Evolutionary conservation across 2,329 filamentous ascomycete species (phyloP).

Genomic region (Calonectria multiphialidica): DNA sequence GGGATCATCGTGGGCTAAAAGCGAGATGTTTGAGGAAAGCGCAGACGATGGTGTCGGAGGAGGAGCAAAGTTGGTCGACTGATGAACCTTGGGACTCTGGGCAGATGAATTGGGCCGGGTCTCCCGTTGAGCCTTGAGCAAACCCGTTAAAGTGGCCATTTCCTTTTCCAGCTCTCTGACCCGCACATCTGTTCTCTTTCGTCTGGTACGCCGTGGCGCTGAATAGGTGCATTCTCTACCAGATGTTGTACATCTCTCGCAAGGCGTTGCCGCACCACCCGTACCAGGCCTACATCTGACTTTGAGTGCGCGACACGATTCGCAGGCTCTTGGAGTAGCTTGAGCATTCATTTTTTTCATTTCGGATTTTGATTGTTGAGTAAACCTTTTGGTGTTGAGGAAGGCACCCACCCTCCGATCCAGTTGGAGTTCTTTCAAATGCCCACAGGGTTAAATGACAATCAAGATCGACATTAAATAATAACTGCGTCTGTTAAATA

Average conservation of each 20-base stretch:
- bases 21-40: not conserved
- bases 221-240: not conserved
- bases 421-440: no score
- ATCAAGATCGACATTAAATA: no score
- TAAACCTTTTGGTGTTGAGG: not conserved
- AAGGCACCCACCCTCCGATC: no score
- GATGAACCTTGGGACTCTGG: not conserved
- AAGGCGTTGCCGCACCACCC: not conserved
- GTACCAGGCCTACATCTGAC: not conserved
- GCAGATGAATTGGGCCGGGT: not conserved
- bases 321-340: not conserved
- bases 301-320: constrained; percentile 6
- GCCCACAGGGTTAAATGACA: no score
- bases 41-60: not conserved
- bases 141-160: not conserved
- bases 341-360: not conserved
- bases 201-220: not conserved
- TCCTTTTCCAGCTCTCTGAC: constrained; percentile 1
- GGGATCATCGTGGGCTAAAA: not conserved
- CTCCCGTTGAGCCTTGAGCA: not conserved
- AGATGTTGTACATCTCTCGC: not conserved
- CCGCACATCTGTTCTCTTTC: not conserved
- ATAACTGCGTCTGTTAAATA: no score
- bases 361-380: not conserved
- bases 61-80: not conserved